Evolutionary conservation across 2,329 filamentous ascomycete species (phyloP).

Genomic region (Zymoseptoria passerinii): DNA sequence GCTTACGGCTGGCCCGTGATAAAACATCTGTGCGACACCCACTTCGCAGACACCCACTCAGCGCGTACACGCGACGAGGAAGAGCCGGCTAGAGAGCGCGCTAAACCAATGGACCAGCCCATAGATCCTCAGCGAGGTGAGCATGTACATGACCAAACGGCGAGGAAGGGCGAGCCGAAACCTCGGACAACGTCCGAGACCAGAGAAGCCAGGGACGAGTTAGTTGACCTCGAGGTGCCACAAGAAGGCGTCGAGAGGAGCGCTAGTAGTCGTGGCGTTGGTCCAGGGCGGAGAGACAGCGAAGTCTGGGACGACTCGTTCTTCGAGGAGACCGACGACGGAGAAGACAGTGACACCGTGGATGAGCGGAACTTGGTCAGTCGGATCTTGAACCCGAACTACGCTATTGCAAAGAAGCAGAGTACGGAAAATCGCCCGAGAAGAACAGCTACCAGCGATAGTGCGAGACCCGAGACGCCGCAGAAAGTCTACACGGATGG

Average conservation of each 20-base stretch:
- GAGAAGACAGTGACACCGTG: slow-evolving; percentile 37
- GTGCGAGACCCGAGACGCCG: slow-evolving; percentile 2
- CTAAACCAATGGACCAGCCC: slow-evolving; percentile 48
- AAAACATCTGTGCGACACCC: slow-evolving; percentile 87
- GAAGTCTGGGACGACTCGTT: slow-evolving; percentile 42
- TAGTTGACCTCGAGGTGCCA: slow-evolving; percentile 32
- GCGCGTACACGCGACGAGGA: slow-evolving; percentile 60
- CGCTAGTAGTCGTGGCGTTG: slow-evolving; percentile 10
- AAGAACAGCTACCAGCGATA: neutral
- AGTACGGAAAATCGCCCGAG: slow-evolving; percentile 8
- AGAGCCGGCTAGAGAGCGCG: slow-evolving; percentile 60
- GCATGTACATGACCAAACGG: slow-evolving; percentile 34
- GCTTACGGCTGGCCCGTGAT: slow-evolving; percentile 96
- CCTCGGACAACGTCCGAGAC: slow-evolving; percentile 41
- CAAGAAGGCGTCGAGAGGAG: slow-evolving; percentile 20
- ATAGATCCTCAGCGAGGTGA: slow-evolving; percentile 41
- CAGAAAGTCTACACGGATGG: slow-evolving; percentile 19
- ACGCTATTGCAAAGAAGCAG: slow-evolving; percentile 14
- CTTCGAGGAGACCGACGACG: slow-evolving; percentile 37
- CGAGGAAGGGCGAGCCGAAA: slow-evolving; percentile 25
- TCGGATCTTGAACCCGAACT: slow-evolving; percentile 23
- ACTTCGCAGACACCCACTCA: slow-evolving; percentile 70
- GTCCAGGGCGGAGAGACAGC: slow-evolving; percentile 32
- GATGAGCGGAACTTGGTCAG: slow-evolving; percentile 26
- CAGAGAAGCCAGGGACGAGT: slow-evolving; percentile 38